These are phyloP conservation scores for Rhododendron mucronatum DNA, from an alignment of 148 eudicot species.

Conservation along the genomic window DNA sequence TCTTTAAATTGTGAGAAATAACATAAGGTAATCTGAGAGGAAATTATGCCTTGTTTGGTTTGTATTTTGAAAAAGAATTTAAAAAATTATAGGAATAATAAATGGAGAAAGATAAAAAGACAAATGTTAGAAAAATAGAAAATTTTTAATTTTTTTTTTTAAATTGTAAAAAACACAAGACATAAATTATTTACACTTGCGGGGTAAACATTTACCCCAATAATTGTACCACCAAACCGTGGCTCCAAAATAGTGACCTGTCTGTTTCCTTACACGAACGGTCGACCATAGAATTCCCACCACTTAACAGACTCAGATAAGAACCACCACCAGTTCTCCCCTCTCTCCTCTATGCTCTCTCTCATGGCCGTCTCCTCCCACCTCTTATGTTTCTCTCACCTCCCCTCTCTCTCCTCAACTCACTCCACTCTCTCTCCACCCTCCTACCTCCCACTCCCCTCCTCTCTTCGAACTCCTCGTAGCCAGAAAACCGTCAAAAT, in stretches of 20 bases:
- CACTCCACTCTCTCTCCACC: neutral
- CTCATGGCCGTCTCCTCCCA: conserved; percentile 24
- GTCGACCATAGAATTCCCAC: neutral
- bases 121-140: too few relatives aligned
- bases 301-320: neutral
- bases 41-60: too few relatives aligned
- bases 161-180: too few relatives aligned
- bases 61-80: too few relatives aligned
- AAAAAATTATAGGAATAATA: too few relatives aligned
- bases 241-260: neutral
- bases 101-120: too few relatives aligned
- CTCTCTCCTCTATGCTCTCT: neutral
- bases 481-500: neutral
- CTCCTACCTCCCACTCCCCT: neutral
- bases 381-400: conserved; percentile 14
- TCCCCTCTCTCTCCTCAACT: conserved; percentile 1
- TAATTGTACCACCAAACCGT: neutral
- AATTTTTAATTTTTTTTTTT: too few relatives aligned
- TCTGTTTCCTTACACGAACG: neutral
- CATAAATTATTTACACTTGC: too few relatives aligned
- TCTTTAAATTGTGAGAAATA: too few relatives aligned
- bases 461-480: neutral
- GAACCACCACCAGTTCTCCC: neutral
- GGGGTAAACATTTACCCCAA: too few relatives aligned
- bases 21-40: too few relatives aligned